Evolutionary conservation across 371 early-diverging fungal species (phyloP), one percentile per base, ranked within the genome.

Genomic region (Amoeboaphelidium occidentale): DNA sequence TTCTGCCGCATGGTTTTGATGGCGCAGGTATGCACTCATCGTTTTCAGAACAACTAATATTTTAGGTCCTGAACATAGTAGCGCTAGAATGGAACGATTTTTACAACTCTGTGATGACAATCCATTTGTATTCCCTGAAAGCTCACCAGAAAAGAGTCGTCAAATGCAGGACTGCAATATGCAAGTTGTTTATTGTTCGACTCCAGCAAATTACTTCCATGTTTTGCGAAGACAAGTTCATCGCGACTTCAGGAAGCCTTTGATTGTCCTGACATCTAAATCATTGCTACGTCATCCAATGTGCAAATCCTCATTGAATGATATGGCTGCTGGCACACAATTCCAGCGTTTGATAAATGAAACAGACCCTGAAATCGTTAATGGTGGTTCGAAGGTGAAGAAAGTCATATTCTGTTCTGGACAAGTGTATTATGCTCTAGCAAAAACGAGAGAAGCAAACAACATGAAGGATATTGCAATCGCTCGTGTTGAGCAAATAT

Each of bases 1-100:
- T 86, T 42, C 69, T 94, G 48, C 96, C 96, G 17, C 96, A 94
- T 66, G 96, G 96, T 54, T 93, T 84, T 58, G 96, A 94, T 61
- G 96, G 96, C 49, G 86, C 84, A 65, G 96, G n/a, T n/a, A n/a
- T n/a, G n/a, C n/a, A n/a, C n/a, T n/a, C n/a, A n/a, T n/a, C n/a
- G n/a, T n/a, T n/a, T n/a, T n/a, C n/a, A n/a, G n/a, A n/a, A n/a
- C n/a, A n/a, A n/a, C n/a, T n/a, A n/a, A n/a, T n/a, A n/a, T n/a
- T n/a, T n/a, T n/a, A n/a, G n/a, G 96, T 23, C 91, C 96, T 21
- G 96, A 94, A 63, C 96, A 94, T 69, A 86, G 87, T 26, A 83
- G 84, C 23, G 74, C 84, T 32, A 76, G 93, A 56, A 69, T 92
- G 47, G 96, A 94, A 66, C 83, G 96, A 52, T 94, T 80, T 65